phyloP scores from a whole-genome alignment of 805 yeast species.

The Candida coleopterorum region DNA sequence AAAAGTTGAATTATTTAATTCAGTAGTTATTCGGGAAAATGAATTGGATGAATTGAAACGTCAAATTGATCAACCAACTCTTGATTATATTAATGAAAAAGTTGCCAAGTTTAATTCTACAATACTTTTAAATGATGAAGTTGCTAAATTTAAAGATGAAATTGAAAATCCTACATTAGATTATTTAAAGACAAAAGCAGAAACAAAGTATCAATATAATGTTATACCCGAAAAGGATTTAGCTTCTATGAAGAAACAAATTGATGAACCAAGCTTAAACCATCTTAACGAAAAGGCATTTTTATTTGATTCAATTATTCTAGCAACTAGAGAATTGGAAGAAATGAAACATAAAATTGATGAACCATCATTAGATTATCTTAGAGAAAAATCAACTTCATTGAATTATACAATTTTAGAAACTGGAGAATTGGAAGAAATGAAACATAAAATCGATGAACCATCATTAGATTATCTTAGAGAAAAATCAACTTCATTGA shows the following conservation, averaged over 20 bases:
- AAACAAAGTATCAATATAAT: too few relatives aligned
- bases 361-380: slow-evolving; percentile 9
- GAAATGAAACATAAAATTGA: slow-evolving; percentile 10
- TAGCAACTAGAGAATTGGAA: slow-evolving; percentile 11
- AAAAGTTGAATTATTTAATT: slow-evolving; percentile 22
- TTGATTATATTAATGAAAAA: slow-evolving; percentile 20
- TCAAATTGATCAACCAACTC: slow-evolving; percentile 19
- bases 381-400: slow-evolving; percentile 11
- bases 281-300: too few relatives aligned
- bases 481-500: too few relatives aligned
- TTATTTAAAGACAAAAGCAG: slow-evolving; percentile 17
- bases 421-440: slow-evolving; percentile 9
- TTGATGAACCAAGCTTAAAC: slow-evolving; percentile 9
- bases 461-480: slow-evolving; percentile 18
- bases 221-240: too few relatives aligned
- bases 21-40: slow-evolving; percentile 14
- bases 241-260: background rate
- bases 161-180: slow-evolving; percentile 27
- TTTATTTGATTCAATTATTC: too few relatives aligned
- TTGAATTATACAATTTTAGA: slow-evolving; percentile 13
- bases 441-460: slow-evolving; percentile 9
- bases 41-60: slow-evolving; percentile 3
- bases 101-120: slow-evolving; percentile 6
- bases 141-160: slow-evolving; percentile 13
- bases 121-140: slow-evolving; percentile 8